Evolutionary conservation across 805 yeast genomes (phyloP), one percentile per base, ranked within the genome.

Genomic region (Saccharomycopsis guyanensis): DNA sequence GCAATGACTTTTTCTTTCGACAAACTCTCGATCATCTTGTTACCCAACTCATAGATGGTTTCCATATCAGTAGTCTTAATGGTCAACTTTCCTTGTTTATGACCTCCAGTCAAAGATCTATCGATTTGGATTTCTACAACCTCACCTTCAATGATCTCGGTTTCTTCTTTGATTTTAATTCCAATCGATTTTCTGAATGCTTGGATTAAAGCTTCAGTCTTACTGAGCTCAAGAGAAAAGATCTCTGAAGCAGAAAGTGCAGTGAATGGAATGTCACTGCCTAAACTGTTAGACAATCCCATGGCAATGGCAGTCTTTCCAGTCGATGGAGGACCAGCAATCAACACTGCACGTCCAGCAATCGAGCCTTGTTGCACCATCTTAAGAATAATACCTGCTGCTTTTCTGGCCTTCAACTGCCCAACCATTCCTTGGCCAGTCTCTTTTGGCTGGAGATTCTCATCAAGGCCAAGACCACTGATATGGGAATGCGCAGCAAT

Each of bases 401-500:
- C 97, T 60, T 80, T 82, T 66, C 99, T 79, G 2, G 98, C 98
- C 61, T 86, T 85, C 45, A 78, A 62, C 69, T 93, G 99, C 27
- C 98, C 99, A 41, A 93, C 97, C 95, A 93, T 88, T 15, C 99
- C 99, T 61, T 93, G 95, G 38, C 80, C 71, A 33, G 82, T 72
- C 43, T 76, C 84, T 46, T 84, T 76, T 36, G 97, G 97, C 57
- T 78, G 81, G 55, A 94, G 73, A 57, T 80, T 77, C 53, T 88
- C 97, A 64, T 91, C 97, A 44, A 93, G 75, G n/a, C 99, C 99
- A 25, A 93, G 73, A 0, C 98, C 98, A 20, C 93, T 75, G 62
- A 93, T 93, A 66, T 93, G 99, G 4, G 97, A 88, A 65, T 93
- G 99, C n/a, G 97, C 96, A 1, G 97, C 96, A 47, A 88, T 82